Conservation (phyloP, 2,329 filamentous ascomycete species). For the Penicillium corylophilum region DNA sequence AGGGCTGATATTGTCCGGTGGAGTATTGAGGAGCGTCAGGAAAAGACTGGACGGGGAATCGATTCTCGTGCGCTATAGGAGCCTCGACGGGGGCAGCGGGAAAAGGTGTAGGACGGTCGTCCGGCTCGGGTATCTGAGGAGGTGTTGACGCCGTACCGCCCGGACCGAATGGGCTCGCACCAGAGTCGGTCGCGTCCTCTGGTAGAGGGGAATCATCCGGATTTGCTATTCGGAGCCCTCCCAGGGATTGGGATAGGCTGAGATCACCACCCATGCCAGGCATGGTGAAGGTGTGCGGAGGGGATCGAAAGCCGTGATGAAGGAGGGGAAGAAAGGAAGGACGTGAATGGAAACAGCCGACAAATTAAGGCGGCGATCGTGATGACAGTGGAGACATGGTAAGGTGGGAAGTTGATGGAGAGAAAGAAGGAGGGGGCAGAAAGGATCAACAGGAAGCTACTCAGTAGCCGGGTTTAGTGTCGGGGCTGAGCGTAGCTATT, state of each 20-base stretch:
- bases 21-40: constrained; percentile 45
- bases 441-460: constrained; percentile 27
- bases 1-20: constrained; percentile 46
- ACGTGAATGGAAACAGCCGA: constrained; percentile 20
- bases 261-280: constrained; percentile 83
- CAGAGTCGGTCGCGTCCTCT: constrained; percentile 32
- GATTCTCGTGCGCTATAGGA: constrained; percentile 35
- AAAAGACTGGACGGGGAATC: constrained; percentile 45
- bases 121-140: constrained; percentile 20
- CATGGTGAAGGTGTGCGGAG: constrained; percentile 8
- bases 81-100: constrained; percentile 23
- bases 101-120: constrained; percentile 21
- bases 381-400: constrained; percentile 33
- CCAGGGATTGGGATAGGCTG: constrained; percentile 87
- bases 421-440: constrained; percentile 7
- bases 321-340: constrained; percentile 5
- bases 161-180: constrained; percentile 22
- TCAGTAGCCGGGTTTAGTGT: constrained; percentile 21
- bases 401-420: constrained; percentile 9
- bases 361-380: constrained; percentile 35
- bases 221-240: constrained; percentile 94
- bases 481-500: constrained; percentile 17
- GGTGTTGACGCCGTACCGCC: constrained; percentile 24
- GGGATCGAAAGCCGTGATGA: constrained; percentile 1
- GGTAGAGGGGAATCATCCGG: constrained; percentile 69